Evolutionary conservation across 225 moss, liverwort and hornwort genomes (phyloP), one percentile per base, ranked within the genome.

Genomic region (Pleurozium schreberi): DNA sequence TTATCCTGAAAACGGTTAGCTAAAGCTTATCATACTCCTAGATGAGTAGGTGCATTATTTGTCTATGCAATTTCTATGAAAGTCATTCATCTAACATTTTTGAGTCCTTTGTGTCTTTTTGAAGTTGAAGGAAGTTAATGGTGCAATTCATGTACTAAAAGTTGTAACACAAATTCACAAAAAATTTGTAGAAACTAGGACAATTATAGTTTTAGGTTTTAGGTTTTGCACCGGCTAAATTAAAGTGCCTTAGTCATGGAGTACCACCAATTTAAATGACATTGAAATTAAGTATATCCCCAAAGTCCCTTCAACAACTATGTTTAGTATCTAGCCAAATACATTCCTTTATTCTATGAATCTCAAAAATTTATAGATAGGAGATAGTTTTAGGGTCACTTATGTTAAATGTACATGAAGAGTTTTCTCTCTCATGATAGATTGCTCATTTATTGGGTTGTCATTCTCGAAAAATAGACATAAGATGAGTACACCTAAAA

Each of bases 91-190:
- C 1, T 55, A 0, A 38, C 14, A 25, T 16, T 55, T 38, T 38
- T 33, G n/a, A 53, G 9, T 53, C 23, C 2, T 15, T 25, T 23
- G 1, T 14, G 4, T 25, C 9, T 1, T 38, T 53, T 77, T 0
- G 25, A 14, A 25, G 4, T 77, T 77, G 7, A 77, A 34, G 8
- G 49, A 50, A 77, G 77, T 5, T 55, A 25, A 36, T 38, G 25
- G 25, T 36, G 10, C 1, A 14, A 10, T 53, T 55, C 10, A 10
- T 25, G 15, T 5, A 1, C 3, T 6, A 0, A 53, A 53, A 38
- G 2, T 9, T 77, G 15, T 23, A 0, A 23, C 4, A 38, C 0
- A 0, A 53, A 77, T 38, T 3, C 2, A 55, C 38, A 23, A 23
- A 38, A 52, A 21, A 14, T 1, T 77, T n/a, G 0, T 23, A 53